Evolutionary conservation across 805 yeast genomes (phyloP), one percentile per base, ranked within the genome.

Genomic region (Priceomyces medius): DNA sequence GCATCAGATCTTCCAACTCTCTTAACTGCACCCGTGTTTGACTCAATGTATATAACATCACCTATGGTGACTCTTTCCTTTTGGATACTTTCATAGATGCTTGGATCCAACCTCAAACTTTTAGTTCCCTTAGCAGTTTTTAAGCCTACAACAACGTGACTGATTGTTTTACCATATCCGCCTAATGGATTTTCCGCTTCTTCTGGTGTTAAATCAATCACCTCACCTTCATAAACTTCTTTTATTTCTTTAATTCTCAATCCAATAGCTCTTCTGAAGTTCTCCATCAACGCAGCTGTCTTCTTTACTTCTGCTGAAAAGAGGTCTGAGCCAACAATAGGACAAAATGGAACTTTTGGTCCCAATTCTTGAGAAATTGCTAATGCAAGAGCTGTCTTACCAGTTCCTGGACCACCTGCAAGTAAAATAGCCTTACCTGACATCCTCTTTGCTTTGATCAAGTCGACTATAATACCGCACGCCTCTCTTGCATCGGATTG

Each of bases 1-100:
- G 97, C 97, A 64, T 93, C 98, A n/a, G 96, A 86, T 63, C 99
- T 80, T 40, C 99, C 99, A 19, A 93, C 96, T 58, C 98, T 77
- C 59, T 91, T 91, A 31, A 93, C 97, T 17, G 96, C 88, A 31
- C 99, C 99, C 12, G 97, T 91, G 58, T 95, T 91, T 44, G 97
- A 87, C 68, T 93, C 99, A 50, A 93, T 88, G 61, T 95, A 91
- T 48, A 93, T 89, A 38, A 93, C 97, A 66, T 93, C 99, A 40
- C 99, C 99, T 19, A 91, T 85, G 26, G 90, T 77, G 12, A 93
- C 95, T 53, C 90, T 81, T 63, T 93, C 99, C 73, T 91, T 90
- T 60, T 91, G 95, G 59, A 91, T 85, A 62, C 93, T 77, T 70
- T 93, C 95, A 69, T 91, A 90, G 56, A 88, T 91, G 53, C 85